Evolutionary conservation across 129 eudicot genomes (phyloP), one percentile per base, ranked within the genome.

Genomic region (Chrysanthemum makinoi): DNA sequence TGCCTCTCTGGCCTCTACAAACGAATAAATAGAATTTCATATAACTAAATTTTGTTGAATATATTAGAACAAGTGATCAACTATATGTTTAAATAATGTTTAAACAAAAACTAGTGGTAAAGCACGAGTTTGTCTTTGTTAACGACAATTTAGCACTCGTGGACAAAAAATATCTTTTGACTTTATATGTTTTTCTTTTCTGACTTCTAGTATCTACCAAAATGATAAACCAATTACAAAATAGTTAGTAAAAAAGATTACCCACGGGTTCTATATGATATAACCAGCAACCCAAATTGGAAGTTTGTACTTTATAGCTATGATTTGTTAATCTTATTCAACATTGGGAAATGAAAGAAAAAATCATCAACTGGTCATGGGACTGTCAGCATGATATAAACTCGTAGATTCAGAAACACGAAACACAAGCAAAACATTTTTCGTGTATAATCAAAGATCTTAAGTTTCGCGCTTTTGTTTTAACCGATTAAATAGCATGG

Each of bases 81-180:
- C 62, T 12, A 22, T 22, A 69, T 68, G 49, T 68, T 68, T 69
- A 62, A 69, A 69, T 28, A 30, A 57, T 58, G 1, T 14, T 20
- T 43, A 14, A 58, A 6, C 26, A 62, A 28, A 51, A 62, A 18
- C 10, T 52, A 54, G 33, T 64, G 35, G 55, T 54, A 75, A 75
- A 30, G 67, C 79, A 55, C 66, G 72, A 65, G 73, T 66, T 55
- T 75, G 73, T 66, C 56, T 51, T 53, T 39, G 48, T 39, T 39
- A 39, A 13, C 35, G 24, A 70, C 65, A 13, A 17, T 70, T 30
- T 55, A 18, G 14, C 17, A 12, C 22, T 17, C 19, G 65, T 9
- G 14, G 65, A 70, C 75, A 63, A 35, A 52, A 0, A 39, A 39
- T 63, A 52, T 19, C 57, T 53, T 74, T 75, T 65, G 79, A 75